Conservation (phyloP, 768 basidiomycete species). For the Lactifluus hygrophoroides region DNA sequence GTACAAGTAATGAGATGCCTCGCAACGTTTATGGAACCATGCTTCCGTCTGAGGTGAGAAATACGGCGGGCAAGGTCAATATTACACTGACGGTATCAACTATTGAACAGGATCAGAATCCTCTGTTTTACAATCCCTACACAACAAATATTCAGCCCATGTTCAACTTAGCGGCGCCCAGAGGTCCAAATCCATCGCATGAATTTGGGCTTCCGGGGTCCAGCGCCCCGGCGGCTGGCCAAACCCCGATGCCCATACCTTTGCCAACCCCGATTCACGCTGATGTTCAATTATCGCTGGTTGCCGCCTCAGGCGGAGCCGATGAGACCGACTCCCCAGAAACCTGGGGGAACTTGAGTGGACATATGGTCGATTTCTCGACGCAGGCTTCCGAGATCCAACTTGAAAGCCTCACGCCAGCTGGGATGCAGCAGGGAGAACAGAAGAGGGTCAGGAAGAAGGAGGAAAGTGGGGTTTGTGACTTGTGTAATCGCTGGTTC, state of each 20-base stretch:
- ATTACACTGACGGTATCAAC: neutral
- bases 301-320: neutral
- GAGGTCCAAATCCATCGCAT: neutral
- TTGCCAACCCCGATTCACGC: neutral
- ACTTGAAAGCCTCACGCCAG: neutral
- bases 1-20: neutral
- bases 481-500: neutral
- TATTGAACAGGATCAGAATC: neutral
- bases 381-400: neutral
- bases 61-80: neutral
- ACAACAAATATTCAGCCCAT: neutral
- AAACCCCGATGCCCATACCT: neutral
- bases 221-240: no score
- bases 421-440: neutral
- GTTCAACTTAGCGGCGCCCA: neutral
- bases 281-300: neutral
- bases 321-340: neutral
- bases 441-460: neutral
- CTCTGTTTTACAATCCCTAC: neutral
- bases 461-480: constrained; percentile 7
- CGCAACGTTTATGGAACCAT: neutral
- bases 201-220: neutral
- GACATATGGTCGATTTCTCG: neutral
- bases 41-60: neutral
- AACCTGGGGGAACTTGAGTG: neutral